These are phyloP conservation scores for Kokia cookei DNA, from an alignment of 441 rosid species.

Conservation along the genomic window DNA sequence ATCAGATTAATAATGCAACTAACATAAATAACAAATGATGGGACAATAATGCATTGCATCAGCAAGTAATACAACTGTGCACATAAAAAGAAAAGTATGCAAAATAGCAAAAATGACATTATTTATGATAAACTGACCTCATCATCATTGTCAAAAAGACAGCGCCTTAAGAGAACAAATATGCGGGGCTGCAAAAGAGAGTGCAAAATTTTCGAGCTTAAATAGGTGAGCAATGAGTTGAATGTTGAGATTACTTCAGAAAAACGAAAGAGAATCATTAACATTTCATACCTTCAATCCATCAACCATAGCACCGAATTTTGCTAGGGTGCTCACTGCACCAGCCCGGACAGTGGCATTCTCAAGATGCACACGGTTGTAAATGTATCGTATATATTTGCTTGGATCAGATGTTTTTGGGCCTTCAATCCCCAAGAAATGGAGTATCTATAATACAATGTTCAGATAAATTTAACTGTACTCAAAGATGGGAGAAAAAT, in stretches of 20 bases:
- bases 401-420: constrained; percentile 93
- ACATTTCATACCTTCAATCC: constrained; percentile 60
- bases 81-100: not conserved
- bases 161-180: constrained; percentile 81
- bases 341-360: constrained; percentile 97
- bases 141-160: constrained; percentile 90
- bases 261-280: not conserved
- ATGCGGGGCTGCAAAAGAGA: constrained; percentile 66
- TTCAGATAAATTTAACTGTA: not conserved
- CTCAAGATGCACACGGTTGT: constrained; percentile 97
- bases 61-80: not conserved
- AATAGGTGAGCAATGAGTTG: not conserved
- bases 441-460: constrained; percentile 64
- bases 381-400: constrained; percentile 90
- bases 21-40: constrained; percentile 1
- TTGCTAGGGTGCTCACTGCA: constrained; percentile 93
- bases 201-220: not conserved
- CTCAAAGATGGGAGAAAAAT: not conserved
- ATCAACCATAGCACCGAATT: constrained; percentile 91
- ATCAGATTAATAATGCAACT: not conserved
- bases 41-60: not conserved
- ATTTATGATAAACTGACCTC: constrained; percentile 52
- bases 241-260: not conserved
- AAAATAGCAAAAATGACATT: not conserved
- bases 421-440: constrained; percentile 94